Evolutionary conservation across 192 early-diverging fungal species (phyloP), one percentile per base, ranked within the genome.

Genomic region (Backusella circina): DNA sequence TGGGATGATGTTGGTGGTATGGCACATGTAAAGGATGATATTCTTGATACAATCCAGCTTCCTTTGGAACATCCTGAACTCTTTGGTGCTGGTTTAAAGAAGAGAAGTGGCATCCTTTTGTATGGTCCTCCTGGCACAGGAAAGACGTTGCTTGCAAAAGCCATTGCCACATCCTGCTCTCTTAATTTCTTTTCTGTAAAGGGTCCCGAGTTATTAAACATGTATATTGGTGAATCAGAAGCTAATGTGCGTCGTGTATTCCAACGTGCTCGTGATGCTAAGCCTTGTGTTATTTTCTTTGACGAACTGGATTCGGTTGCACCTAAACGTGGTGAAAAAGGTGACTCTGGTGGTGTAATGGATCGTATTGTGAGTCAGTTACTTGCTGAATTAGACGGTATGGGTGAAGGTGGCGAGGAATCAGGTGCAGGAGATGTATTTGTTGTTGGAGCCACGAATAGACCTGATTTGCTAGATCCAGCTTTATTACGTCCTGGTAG

Each of bases 171-270:
- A 18, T 96, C 94, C 2, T 97, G 98, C 81, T 93, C 94, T 6
- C 91, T 99, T 37, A 99, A 99, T 84, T 99, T 99, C 76, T 93
- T 99, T 74, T 96, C 95, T 28, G 96, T 99, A 71, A 99, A 99
- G 84, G 98, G 98, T 1, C 98, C 98, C 5, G 97, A 99, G 74
- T 84, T 99, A 28, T 85, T 98, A n/a, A 98, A 97, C 84, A 96
- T 98, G 91, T 99, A 99, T 78, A 97, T 99, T 82, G 98, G 98
- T 75, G 98, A 99, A 83, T 97, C 95, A 32, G 98, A 99, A 83
- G 94, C 94, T 1, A 99, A 99, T 74, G 98, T 99, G 1, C 89
- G 98, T 1, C 85, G 92, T 47, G 95, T 99, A 30, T 99, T 99
- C 84, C 95, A 98, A 77, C 86, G 90, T 61, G 98, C 98, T 2